Evolutionary conservation across 2,329 filamentous ascomycete genomes (phyloP).

Genomic region (Epichloe coenophiala): DNA sequence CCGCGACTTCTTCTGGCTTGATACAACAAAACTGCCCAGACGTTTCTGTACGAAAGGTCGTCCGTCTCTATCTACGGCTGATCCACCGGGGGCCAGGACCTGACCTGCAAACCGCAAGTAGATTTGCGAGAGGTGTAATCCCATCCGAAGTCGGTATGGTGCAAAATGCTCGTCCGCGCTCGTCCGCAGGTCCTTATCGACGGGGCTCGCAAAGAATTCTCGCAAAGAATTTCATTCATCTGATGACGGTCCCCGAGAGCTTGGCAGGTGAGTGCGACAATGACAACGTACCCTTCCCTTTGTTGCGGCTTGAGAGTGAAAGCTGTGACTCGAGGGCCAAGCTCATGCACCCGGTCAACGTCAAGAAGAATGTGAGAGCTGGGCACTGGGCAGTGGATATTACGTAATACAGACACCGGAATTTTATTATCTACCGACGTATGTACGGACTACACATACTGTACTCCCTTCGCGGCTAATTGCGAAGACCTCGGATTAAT

Average conservation of each 20-base stretch:
- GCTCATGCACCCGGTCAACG: not conserved
- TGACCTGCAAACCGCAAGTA: constrained; percentile 23
- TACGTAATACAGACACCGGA: no score
- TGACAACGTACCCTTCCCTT: no score
- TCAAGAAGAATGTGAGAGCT: no score
- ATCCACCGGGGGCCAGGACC: constrained; percentile 14
- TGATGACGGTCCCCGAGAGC: not conserved
- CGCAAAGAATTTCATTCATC: constrained; percentile 7
- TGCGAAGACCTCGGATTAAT: no score
- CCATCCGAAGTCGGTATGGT: constrained; percentile 23
- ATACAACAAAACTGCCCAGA: no score
- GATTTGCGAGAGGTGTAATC: constrained; percentile 22
- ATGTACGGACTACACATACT: no score
- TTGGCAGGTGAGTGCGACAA: not conserved
- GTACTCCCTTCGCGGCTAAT: no score
- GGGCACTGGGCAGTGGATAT: no score
- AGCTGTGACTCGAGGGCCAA: not conserved
- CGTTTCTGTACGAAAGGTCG: no score
- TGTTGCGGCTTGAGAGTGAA: not conserved
- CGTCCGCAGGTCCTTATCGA: constrained; percentile 8
- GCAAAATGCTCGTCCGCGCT: constrained; percentile 16
- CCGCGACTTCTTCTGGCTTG: no score
- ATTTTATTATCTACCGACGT: no score
- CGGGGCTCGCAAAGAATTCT: constrained; percentile 9
- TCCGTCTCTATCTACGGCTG: no score